phyloP scores from a whole-genome alignment of 2,329 filamentous ascomycete species.

The Trichoderma endophyticum region DNA sequence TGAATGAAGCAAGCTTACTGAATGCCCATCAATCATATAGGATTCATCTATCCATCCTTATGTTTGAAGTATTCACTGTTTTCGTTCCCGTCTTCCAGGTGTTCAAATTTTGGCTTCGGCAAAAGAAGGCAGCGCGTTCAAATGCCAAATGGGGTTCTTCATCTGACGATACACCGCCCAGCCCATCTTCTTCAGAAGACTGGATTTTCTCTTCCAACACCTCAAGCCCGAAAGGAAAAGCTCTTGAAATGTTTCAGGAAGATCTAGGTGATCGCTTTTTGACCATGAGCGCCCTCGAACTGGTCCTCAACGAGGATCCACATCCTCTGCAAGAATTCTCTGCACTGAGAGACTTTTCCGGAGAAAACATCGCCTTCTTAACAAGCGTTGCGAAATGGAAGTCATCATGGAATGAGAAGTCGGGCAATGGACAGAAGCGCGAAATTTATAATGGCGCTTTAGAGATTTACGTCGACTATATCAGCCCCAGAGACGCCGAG shows the following conservation, averaged over 20 bases:
- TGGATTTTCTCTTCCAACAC: background rate
- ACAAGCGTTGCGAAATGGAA: slow-evolving; percentile 58
- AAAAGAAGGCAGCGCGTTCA: slow-evolving; percentile 26
- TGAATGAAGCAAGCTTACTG: slow-evolving; percentile 34
- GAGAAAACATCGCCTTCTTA: slow-evolving; percentile 68
- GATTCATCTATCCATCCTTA: slow-evolving; percentile 53
- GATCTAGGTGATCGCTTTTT: slow-evolving; percentile 42
- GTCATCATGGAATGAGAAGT: slow-evolving; percentile 24
- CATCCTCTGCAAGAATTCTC: slow-evolving; percentile 61
- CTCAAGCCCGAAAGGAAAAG: slow-evolving; percentile 11
- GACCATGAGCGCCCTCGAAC: slow-evolving; percentile 60
- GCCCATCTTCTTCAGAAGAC: slow-evolving; percentile 9
- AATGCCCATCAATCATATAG: slow-evolving; percentile 9
- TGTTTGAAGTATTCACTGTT: slow-evolving; percentile 59
- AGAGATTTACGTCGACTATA: slow-evolving; percentile 58
- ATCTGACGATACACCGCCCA: slow-evolving; percentile 9
- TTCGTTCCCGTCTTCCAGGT: slow-evolving; percentile 59
- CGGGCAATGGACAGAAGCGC: background rate
- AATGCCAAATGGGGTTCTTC: slow-evolving; percentile 20
- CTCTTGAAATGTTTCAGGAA: slow-evolving; percentile 14
- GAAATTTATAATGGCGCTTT: slow-evolving; percentile 57
- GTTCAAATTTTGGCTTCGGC: slow-evolving; percentile 36
- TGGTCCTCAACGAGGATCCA: slow-evolving; percentile 55
- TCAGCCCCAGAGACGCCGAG: slow-evolving; percentile 56
- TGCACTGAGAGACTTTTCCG: slow-evolving; percentile 63